Base-by-base conservation (phyloP, 768 basidiomycete genomes). In the Leccinum rimulosum region DNA sequence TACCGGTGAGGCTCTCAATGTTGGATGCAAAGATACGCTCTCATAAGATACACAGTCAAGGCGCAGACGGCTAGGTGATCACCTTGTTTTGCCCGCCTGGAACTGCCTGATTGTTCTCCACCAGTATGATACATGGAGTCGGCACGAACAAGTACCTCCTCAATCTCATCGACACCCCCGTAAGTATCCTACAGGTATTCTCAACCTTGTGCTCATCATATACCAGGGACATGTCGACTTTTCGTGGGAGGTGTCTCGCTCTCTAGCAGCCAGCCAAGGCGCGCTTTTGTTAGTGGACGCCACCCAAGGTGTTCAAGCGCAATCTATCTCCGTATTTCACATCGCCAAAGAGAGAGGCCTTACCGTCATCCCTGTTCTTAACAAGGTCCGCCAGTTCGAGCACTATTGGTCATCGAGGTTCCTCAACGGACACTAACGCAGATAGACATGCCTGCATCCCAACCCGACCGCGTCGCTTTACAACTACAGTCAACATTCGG, bases 301-400 rank as follows among this genome's bases (percentile, higher is more conserved):
- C n/a, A 93, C 92, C 54, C 95, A 96, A 77, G 97, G 97, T 17
- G 87, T 99, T 8, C 97, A 99, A 74, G 97, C 97, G 0, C 97
- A 99, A 74, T 94, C 95, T 14, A 86, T 99, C 55, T 96, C 93
- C 1, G 96, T 98, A 5, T 95, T 91, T 65, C 92, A 96, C 64
- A 84, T 88, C 50, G 96, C 96, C 4, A 80, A 78, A 69, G 93
- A 95, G 68, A 80, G 86, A 38, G 87, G 89, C 2, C 74, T 96
- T 30, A 87, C 80, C 43, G 89, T 97, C 51, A 89, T 97, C 51
- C 94, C 95, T 10, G 89, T 98, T 22, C 77, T 97, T 36, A 98
- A 97, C 79, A 98, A 97, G 82, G 93, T 89, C 53, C 12, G 61
- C 50, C 40, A 55, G 61, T 59, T 56, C 7, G 2, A 43, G 2